phyloP scores from a whole-genome alignment of 208 protist genomes.

The Wallacemonas collosoma region DNA sequence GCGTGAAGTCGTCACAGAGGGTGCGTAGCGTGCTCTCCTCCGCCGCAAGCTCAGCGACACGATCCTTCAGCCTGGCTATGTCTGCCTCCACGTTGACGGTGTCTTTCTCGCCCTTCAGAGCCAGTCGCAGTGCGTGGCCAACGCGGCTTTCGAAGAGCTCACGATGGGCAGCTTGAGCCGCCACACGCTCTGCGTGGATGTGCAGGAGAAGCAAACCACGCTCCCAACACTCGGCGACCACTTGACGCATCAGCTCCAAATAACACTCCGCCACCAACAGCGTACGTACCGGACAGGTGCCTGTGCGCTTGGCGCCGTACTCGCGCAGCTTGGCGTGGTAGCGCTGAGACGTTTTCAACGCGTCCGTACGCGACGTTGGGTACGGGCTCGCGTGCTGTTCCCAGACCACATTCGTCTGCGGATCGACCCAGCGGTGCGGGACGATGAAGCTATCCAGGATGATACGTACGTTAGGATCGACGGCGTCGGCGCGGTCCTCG shows the following conservation, averaged over 20 bases:
- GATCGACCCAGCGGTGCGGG: constrained; percentile 73
- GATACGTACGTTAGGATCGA: constrained; percentile 81
- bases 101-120: constrained; percentile 88
- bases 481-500: constrained; percentile 19
- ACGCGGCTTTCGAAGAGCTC: constrained; percentile 85
- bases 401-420: constrained; percentile 58
- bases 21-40: constrained; percentile 68
- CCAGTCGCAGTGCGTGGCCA: constrained; percentile 84
- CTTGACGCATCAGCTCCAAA: constrained; percentile 87
- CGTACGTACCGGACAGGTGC: constrained; percentile 75
- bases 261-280: constrained; percentile 84
- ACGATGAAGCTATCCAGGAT: constrained; percentile 86
- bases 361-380: constrained; percentile 72
- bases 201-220: constrained; percentile 82
- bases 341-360: constrained; percentile 59
- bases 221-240: constrained; percentile 84
- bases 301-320: constrained; percentile 50
- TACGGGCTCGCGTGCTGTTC: constrained; percentile 85
- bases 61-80: constrained; percentile 43
- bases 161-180: constrained; percentile 75
- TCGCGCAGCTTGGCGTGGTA: constrained; percentile 38
- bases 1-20: constrained; percentile 66
- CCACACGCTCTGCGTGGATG: constrained; percentile 76
- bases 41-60: constrained; percentile 49
- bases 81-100: constrained; percentile 61